Evolutionary conservation across 2,329 filamentous ascomycete species (phyloP).

Genomic region (Aspergillus sp.): DNA sequence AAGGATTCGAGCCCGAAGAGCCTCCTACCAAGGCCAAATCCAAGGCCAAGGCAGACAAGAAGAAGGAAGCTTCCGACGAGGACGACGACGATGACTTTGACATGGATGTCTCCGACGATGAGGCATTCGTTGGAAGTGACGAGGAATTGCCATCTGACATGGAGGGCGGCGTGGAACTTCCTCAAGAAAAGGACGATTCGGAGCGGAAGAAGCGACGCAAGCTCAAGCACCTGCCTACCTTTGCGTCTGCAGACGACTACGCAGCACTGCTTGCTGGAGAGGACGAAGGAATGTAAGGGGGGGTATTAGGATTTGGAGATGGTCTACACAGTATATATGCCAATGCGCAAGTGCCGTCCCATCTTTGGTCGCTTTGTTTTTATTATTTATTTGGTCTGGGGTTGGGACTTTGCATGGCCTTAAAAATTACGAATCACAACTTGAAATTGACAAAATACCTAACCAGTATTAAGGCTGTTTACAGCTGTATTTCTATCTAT

Average conservation of each 20-base stretch:
- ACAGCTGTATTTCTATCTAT: no score
- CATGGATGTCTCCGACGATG: conserved; percentile 43
- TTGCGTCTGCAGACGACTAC: conserved; percentile 92
- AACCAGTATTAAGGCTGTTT: no score
- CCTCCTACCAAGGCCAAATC: conserved; percentile 11
- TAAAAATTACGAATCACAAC: no score
- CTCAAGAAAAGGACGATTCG: conserved; percentile 37
- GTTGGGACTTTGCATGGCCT: no score
- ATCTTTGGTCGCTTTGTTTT: conserved; percentile 1
- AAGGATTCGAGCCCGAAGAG: conserved; percentile 44
- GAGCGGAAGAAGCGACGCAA: conserved; percentile 66
- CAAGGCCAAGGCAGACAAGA: conserved; percentile 24
- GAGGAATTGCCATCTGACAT: conserved; percentile 51
- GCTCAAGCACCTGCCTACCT: conserved; percentile 83
- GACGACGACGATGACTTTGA: conserved; percentile 48
- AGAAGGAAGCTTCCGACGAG: conserved; percentile 23
- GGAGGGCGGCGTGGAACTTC: conserved; percentile 38
- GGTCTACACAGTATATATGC: conserved; percentile 1
- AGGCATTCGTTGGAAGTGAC: conserved; percentile 48
- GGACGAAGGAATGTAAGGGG: conserved; percentile 45
- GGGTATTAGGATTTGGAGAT: conserved; percentile 1
- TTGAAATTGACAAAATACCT: no score
- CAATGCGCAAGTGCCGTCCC: neutral
- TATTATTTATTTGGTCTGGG: neutral
- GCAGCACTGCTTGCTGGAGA: conserved; percentile 75